Base-by-base conservation (phyloP, 768 basidiomycete species). In the Leccinum subgranulosum region DNA sequence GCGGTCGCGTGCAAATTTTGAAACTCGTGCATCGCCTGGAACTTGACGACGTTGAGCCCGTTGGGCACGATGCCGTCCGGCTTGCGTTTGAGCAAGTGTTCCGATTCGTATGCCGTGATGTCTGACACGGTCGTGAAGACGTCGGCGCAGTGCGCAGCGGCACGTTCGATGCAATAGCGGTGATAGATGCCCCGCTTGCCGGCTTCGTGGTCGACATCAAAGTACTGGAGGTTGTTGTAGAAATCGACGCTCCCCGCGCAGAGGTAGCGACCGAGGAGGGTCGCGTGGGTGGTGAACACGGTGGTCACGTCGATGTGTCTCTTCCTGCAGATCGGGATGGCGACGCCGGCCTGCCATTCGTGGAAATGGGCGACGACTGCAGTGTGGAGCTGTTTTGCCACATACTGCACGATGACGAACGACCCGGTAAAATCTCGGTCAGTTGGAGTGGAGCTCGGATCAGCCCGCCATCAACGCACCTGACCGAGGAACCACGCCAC, bases 401-500 rank as follows among this genome's bases (percentile, higher is more conserved):
- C 86, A 68, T 92, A 94, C 91, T 94, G 70, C 3, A 49, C 54
- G 31, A 17, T 4, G 11, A 14, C 4, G 55, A n/a, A n/a, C 39
- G n/a, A 41, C 39, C 43, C 64, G 39, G 64, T 14, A 46, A 15
- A 14, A 46, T 31, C 45, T 41, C 50, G 57, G 54, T 61, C 31
- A 64, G 58, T 29, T 25, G 41, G 17, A 49, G 15, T 7, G 6
- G 6, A 31, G 52, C 54, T 63, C 61, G 25, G 27, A 23, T 56
- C 36, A 27, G 41, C 39, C 39, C 54, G 66, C 12, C 56, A 60
- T 55, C 54, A 33, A 75, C 88, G 61, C 58, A 93, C 94, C 79
- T 99, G 96, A 65, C 96, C 96, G n/a, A 99, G 81, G 80, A 99
- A 98, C 96, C 97, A 99, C 6, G 96, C 94, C 53, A 96, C 91